Evolutionary conservation across 495 filamentous ascomycete genomes (phyloP).

Genomic region (Aspergillus affinis): DNA sequence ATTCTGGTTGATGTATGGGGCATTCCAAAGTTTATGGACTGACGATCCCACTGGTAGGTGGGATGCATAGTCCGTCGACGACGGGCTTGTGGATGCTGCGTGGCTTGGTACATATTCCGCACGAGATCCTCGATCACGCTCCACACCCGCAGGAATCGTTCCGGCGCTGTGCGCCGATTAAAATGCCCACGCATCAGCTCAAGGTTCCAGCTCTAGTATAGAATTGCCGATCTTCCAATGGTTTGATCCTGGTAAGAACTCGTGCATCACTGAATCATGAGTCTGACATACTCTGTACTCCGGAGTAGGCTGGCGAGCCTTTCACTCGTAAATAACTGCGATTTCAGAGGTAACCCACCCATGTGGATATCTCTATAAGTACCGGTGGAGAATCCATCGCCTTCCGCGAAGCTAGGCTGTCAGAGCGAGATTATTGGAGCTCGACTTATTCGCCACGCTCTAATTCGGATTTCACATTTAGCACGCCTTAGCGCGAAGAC

Average conservation of each 20-base stretch:
- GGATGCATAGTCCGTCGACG: not conserved
- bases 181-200: too few species aligned
- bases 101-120: conserved; percentile 1
- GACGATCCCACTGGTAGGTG: not conserved
- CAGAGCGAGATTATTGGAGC: not conserved
- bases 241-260: not conserved
- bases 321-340: not conserved
- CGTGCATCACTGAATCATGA: not conserved
- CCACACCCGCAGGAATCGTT: not conserved
- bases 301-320: not conserved
- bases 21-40: not conserved
- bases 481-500: not conserved
- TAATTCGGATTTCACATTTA: not conserved
- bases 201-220: not conserved
- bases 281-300: too few species aligned
- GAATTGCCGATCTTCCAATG: not conserved
- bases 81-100: not conserved
- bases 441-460: not conserved
- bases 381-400: not conserved
- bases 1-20: conserved; percentile 7
- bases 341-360: not conserved
- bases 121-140: not conserved
- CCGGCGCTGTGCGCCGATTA: not conserved
- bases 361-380: not conserved
- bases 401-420: not conserved